Evolutionary conservation across 805 yeast genomes (phyloP).

Genomic region (Candida fluviatilis): DNA sequence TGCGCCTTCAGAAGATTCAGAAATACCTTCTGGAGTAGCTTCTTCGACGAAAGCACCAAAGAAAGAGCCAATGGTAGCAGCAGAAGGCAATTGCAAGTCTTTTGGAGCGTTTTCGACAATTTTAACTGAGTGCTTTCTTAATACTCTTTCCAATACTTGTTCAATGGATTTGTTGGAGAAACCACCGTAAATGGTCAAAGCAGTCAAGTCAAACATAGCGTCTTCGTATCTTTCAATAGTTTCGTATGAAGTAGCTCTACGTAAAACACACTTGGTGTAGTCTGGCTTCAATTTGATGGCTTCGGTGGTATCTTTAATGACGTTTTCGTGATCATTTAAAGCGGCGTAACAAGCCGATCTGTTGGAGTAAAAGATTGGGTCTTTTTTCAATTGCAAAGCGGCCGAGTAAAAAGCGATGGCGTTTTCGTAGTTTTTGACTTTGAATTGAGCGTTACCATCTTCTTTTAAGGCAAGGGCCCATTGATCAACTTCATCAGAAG

Average conservation of each 20-base stretch:
- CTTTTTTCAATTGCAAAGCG: constrained; percentile 72
- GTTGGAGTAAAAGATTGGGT: constrained; percentile 90
- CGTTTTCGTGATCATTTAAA: constrained; percentile 73
- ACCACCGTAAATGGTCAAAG: constrained; percentile 81
- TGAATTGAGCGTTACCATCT: constrained; percentile 82
- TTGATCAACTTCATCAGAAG: constrained; percentile 50
- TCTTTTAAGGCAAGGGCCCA: constrained; percentile 79
- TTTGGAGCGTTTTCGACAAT: constrained; percentile 59
- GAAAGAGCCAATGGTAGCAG: constrained; percentile 80
- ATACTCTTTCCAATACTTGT: constrained; percentile 78
- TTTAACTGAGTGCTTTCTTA: constrained; percentile 74
- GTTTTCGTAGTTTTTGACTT: constrained; percentile 59
- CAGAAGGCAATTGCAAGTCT: constrained; percentile 65
- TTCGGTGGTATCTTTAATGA: constrained; percentile 79
- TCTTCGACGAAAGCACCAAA: constrained; percentile 78
- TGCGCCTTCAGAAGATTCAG: constrained; percentile 53
- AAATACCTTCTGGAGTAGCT: constrained; percentile 44
- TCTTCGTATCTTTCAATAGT: constrained; percentile 71
- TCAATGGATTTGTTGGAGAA: constrained; percentile 76
- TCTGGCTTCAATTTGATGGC: constrained; percentile 87
- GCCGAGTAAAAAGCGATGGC: constrained; percentile 78
- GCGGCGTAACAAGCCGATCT: constrained; percentile 95
- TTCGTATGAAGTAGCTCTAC: constrained; percentile 94
- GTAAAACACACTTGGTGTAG: constrained; percentile 83
- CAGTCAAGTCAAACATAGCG: constrained; percentile 89